phyloP scores from a whole-genome alignment of 2,329 filamentous ascomycete species.

The Colletotrichum tanaceti region DNA sequence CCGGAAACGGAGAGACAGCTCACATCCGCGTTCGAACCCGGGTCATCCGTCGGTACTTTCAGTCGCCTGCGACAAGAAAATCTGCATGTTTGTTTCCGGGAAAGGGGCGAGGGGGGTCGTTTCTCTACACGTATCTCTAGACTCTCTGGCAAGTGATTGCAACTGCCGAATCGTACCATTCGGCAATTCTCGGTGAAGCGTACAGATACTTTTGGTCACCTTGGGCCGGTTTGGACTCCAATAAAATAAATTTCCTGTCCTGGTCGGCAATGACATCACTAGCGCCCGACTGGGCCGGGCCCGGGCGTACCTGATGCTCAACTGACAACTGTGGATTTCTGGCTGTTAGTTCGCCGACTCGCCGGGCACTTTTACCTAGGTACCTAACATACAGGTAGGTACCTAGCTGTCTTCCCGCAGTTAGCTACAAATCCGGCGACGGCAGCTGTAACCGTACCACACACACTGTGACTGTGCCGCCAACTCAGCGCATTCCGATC shows the following conservation, averaged over 20 bases:
- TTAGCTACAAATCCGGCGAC: constrained; percentile 11
- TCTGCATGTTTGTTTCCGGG: too few species aligned
- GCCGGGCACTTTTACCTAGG: background rate
- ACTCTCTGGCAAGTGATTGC: too few species aligned
- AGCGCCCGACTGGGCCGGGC: constrained; percentile 11
- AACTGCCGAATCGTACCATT: background rate
- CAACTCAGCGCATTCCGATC: constrained; percentile 8
- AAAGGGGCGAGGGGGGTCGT: too few species aligned
- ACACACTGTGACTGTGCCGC: constrained; percentile 3
- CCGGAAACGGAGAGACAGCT: constrained; percentile 21
- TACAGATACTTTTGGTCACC: constrained; percentile 24
- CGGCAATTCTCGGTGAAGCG: constrained; percentile 15
- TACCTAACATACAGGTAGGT: too few species aligned
- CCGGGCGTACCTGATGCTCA: constrained; percentile 11
- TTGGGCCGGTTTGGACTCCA: constrained; percentile 3
- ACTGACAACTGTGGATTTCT: too few species aligned
- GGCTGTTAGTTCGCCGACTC: too few species aligned
- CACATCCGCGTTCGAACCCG: constrained; percentile 17
- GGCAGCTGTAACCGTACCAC: constrained; percentile 14
- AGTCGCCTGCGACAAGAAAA: background rate
- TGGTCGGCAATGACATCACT: constrained; percentile 31
- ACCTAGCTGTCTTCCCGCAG: constrained; percentile 8
- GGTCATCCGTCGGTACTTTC: constrained; percentile 1
- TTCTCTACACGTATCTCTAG: too few species aligned
- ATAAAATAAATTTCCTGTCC: constrained; percentile 5